Evolutionary conservation across 352 stramenopile species (phyloP).

Genomic region (Phytopythium ostracodes): DNA sequence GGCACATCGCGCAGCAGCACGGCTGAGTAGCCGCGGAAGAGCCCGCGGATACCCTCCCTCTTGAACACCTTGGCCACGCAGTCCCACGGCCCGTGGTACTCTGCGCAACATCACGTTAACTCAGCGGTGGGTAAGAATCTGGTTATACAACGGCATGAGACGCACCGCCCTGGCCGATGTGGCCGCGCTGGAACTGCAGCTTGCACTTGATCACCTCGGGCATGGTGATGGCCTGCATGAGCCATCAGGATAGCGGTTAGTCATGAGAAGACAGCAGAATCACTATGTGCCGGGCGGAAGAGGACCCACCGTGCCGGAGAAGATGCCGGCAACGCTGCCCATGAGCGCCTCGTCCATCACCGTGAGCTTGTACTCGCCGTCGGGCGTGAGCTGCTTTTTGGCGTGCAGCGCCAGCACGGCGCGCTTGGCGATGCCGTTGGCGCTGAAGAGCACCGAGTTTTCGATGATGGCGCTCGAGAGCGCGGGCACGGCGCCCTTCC

Average conservation of each 20-base stretch:
- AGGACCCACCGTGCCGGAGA: slow-evolving; percentile 68
- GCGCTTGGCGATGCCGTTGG: slow-evolving; percentile 76
- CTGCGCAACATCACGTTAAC: slow-evolving; percentile 11
- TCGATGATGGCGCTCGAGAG: slow-evolving; percentile 87
- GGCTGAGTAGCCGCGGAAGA: slow-evolving; percentile 81
- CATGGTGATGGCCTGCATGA: slow-evolving; percentile 67
- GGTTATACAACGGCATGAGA: background rate
- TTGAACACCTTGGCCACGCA: slow-evolving; percentile 64
- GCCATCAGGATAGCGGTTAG: background rate
- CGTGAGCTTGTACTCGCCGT: slow-evolving; percentile 58
- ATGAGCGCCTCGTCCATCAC: slow-evolving; percentile 82
- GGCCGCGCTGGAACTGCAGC: slow-evolving; percentile 72
- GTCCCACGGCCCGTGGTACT: slow-evolving; percentile 62
- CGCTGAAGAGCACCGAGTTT: slow-evolving; percentile 88
- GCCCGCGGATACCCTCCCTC: slow-evolving; percentile 51
- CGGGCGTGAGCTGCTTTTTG: slow-evolving; percentile 26
- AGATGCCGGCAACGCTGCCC: slow-evolving; percentile 73
- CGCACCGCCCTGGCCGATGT: slow-evolving; percentile 54
- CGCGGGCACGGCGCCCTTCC: slow-evolving; percentile 84
- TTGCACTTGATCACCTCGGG: slow-evolving; percentile 87
- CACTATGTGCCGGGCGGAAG: no score
- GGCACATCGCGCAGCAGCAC: slow-evolving; percentile 84
- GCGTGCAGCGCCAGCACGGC: slow-evolving; percentile 55
- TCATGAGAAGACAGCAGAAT: background rate
- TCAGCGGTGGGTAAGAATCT: background rate